Conservation (phyloP, 108 stramenopile genomes). For the Skeletonema menzelii region DNA sequence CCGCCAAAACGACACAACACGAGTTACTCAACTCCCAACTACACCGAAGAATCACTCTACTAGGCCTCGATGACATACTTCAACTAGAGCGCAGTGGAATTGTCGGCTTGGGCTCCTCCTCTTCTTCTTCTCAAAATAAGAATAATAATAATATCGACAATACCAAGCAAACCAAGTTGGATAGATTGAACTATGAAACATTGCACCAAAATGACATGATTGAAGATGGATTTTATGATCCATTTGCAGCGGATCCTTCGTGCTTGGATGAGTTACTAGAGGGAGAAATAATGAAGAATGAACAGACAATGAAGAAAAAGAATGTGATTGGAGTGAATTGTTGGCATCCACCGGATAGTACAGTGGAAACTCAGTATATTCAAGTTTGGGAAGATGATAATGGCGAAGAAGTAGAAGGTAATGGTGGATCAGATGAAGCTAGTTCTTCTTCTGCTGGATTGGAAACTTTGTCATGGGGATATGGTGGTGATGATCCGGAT, state of each 20-base stretch:
- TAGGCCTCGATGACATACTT: conserved; percentile 25
- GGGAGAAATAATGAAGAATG: not conserved
- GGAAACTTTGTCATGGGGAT: conserved; percentile 32
- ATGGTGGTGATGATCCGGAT: conserved; percentile 41
- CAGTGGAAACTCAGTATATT: conserved; percentile 59
- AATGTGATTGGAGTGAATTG: conserved; percentile 42
- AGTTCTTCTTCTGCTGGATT: conserved; percentile 14
- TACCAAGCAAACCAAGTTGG: not conserved
- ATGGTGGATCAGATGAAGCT: not conserved
- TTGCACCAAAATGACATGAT: conserved; percentile 43
- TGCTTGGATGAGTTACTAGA: conserved; percentile 20
- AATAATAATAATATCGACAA: not conserved
- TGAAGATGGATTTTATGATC: conserved; percentile 73
- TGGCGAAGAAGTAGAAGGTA: conserved; percentile 28
- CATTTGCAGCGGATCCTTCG: conserved; percentile 60
- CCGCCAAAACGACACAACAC: too few species aligned
- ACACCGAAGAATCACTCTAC: conserved; percentile 13
- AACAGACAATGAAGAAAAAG: not conserved
- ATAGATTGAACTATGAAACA: conserved; percentile 32
- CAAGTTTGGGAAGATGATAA: conserved; percentile 46
- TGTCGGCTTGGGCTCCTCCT: conserved; percentile 23
- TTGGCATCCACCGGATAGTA: conserved; percentile 57
- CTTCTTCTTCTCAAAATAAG: too few species aligned
- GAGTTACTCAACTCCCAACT: too few species aligned
- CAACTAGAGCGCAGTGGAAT: conserved; percentile 21